Conservation (phyloP, 2,329 filamentous ascomycete genomes). For the Nemania serpens region DNA sequence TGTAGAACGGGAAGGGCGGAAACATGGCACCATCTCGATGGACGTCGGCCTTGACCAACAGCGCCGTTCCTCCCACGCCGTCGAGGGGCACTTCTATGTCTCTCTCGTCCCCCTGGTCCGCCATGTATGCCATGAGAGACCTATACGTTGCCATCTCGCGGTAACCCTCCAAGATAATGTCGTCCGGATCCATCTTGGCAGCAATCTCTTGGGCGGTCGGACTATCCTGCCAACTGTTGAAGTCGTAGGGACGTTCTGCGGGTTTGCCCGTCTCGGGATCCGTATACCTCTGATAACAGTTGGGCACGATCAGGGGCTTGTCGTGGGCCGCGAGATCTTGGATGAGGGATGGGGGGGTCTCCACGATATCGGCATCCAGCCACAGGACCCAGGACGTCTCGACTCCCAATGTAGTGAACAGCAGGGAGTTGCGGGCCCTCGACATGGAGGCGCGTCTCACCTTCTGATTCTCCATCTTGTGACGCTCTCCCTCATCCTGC, state of each 20-base stretch:
- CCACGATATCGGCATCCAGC: slow-evolving; percentile 90
- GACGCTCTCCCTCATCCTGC: slow-evolving; percentile 85
- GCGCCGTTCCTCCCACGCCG: slow-evolving; percentile 88
- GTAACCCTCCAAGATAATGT: slow-evolving; percentile 93
- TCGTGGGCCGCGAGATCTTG: slow-evolving; percentile 89
- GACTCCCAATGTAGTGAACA: slow-evolving; percentile 93
- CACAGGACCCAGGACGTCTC: slow-evolving; percentile 95
- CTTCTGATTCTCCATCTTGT: slow-evolving; percentile 92
- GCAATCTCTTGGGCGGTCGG: slow-evolving; percentile 76
- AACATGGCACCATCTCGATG: slow-evolving; percentile 99
- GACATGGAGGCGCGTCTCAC: slow-evolving; percentile 86
- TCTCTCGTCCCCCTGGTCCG: slow-evolving; percentile 58
- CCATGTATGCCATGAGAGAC: slow-evolving; percentile 86
- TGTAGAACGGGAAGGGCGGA: slow-evolving; percentile 92
- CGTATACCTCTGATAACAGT: slow-evolving; percentile 88
- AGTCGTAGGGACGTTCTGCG: slow-evolving; percentile 88
- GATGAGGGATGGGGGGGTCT: slow-evolving; percentile 82
- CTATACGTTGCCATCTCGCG: slow-evolving; percentile 91
- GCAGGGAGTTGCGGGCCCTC: slow-evolving; percentile 87
- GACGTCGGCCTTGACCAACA: slow-evolving; percentile 95
- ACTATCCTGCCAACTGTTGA: slow-evolving; percentile 96
- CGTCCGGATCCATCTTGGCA: slow-evolving; percentile 82
- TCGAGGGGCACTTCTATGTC: slow-evolving; percentile 76
- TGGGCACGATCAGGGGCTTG: slow-evolving; percentile 90
- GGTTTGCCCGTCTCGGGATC: slow-evolving; percentile 70